Evolutionary conservation across 805 yeast genomes (phyloP), one percentile per base, ranked within the genome.

Genomic region (Saturnispora hagleri): DNA sequence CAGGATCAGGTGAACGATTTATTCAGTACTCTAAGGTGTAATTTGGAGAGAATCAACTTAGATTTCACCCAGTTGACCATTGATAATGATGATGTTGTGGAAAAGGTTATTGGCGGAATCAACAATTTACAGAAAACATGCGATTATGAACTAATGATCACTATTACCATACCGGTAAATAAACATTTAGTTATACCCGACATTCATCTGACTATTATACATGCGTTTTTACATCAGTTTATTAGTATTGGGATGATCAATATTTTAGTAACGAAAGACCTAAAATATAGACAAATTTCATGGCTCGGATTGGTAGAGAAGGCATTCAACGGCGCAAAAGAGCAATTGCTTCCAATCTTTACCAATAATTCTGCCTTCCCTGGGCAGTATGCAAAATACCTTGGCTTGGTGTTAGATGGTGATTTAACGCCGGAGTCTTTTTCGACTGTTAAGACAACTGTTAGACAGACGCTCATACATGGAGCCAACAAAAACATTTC

Each of bases 351-450:
- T n/a, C 26, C 49, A 5, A 28, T 44, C 9, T 33, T 44, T 15
- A n/a, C 18, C 4, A 22, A 26, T 10, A 36, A 10, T 36, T 10
- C 26, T 15, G 49, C 34, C 1, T 47, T 47, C 22, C 49, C 49
- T 8, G 49, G 49, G 13, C 38, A 26, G n/a, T 9, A 18, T 27
- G 36, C 13, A 8, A 47, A 47, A 26, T 47, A 27, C 12, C 27
- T 47, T 13, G 49, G 49, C 9, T 26, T 47, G 26, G 43, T 47
- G 10, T 47, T 47, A 28, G 49, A 47, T 36, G 38, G 49, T 26
- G 49, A 47, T 26, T 38, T 47, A 15, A 17, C 26, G 4, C 24
- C 26, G 33, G 26, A 38, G 18, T 47, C 49, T 15, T n/a, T 47
- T 22, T 38, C 43, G 6, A 17, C 9, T 10, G 35, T 47, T 13